Evolutionary conservation across 225 moss, liverwort and hornwort genomes (phyloP).

Genomic region (Physcomitrellopsis africana): DNA sequence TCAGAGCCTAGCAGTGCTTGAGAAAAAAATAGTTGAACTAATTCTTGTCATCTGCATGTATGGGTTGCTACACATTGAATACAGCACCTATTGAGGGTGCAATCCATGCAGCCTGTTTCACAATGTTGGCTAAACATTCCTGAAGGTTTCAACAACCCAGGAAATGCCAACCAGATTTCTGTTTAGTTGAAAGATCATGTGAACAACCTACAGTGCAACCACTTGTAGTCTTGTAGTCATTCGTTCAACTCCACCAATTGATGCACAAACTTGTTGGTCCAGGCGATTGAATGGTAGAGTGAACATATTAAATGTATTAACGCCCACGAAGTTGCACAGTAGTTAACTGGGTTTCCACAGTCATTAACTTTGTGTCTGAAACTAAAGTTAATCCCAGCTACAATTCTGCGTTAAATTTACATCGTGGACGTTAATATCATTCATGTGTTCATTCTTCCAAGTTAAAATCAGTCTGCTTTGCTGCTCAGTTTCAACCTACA

Average conservation of each 20-base stretch:
- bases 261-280: background rate
- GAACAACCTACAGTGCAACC: background rate
- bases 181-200: background rate
- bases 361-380: background rate
- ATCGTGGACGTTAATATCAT: constrained; percentile 62
- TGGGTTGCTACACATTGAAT: too few species aligned
- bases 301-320: constrained; percentile 56
- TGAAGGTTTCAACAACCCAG: too few species aligned
- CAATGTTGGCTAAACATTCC: too few species aligned
- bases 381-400: background rate
- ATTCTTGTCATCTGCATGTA: too few species aligned
- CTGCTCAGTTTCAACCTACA: background rate
- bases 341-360: background rate
- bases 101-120: too few species aligned
- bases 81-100: too few species aligned
- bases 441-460: constrained; percentile 48
- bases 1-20: too few species aligned
- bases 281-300: constrained; percentile 38
- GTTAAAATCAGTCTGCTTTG: background rate
- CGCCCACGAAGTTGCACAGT: constrained; percentile 28
- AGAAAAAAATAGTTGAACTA: too few species aligned
- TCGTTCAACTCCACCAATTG: constrained; percentile 7
- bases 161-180: constrained; percentile 5
- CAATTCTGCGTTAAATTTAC: background rate
- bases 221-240: background rate